Conservation (phyloP, 202 grass and related monocot species). For the Panicum virgatum region DNA sequence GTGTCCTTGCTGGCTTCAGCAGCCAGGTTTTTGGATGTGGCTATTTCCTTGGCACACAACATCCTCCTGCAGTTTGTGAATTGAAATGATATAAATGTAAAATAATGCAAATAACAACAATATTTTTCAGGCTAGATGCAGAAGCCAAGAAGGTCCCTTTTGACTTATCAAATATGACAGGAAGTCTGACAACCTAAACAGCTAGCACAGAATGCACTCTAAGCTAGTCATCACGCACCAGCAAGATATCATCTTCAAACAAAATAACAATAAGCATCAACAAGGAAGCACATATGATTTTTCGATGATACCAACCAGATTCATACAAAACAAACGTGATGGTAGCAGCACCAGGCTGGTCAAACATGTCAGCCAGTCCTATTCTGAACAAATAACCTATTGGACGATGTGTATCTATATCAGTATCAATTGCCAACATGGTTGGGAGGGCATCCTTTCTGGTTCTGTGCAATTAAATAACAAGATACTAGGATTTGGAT, state of each 20-base stretch:
- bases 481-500: background rate
- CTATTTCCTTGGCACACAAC: constrained; percentile 19
- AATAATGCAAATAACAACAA: background rate
- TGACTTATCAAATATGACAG: constrained; percentile 3
- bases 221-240: constrained; percentile 7
- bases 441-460: background rate
- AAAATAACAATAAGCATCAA: background rate
- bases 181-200: background rate
- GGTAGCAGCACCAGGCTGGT: background rate
- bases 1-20: constrained; percentile 27
- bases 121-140: background rate
- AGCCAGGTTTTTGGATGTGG: constrained; percentile 28
- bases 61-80: constrained; percentile 32
- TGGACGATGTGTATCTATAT: background rate
- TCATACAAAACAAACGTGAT: background rate
- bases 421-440: background rate
- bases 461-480: background rate
- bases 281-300: background rate
- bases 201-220: background rate
- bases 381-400: background rate
- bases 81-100: constrained; percentile 14
- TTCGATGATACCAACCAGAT: background rate
- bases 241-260: background rate
- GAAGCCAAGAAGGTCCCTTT: constrained; percentile 11
- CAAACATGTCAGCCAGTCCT: background rate